These are phyloP conservation scores for Flaveria trinervia DNA, from an alignment of 129 eudicot genomes.

Conservation along the genomic window DNA sequence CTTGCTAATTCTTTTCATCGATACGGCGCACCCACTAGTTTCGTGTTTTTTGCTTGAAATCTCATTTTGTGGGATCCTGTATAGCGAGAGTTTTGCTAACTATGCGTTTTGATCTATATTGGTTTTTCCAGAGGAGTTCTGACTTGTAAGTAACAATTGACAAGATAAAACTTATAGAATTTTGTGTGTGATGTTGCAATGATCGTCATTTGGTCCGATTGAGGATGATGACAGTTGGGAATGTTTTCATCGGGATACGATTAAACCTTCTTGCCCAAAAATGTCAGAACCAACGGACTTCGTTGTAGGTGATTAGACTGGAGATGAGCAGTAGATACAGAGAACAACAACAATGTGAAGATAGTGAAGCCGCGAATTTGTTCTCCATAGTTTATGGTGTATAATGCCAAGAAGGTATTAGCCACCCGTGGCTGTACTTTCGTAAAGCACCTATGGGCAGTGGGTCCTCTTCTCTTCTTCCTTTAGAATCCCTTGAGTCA, in stretches of 20 bases:
- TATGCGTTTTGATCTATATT: slow-evolving; percentile 14
- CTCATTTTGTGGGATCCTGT: slow-evolving; percentile 13
- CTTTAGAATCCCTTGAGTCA: no score
- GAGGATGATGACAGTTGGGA: no score
- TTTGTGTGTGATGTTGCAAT: slow-evolving; percentile 21
- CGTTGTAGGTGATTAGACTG: no score
- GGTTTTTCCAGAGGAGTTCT: slow-evolving; percentile 4
- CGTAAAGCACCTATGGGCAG: no score
- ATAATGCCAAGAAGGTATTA: no score
- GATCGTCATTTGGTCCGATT: background rate
- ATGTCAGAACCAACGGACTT: no score
- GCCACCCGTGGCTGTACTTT: no score
- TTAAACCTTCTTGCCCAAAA: no score
- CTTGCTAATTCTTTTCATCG: slow-evolving; percentile 3
- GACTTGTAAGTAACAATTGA: slow-evolving; percentile 40
- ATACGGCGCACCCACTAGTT: slow-evolving; percentile 9
- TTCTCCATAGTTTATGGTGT: slow-evolving; percentile 6
- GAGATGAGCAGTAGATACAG: no score
- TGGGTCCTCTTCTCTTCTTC: no score
- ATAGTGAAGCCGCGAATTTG: background rate
- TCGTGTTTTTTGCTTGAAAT: slow-evolving; percentile 30
- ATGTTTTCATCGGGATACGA: no score
- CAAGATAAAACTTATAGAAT: slow-evolving; percentile 36
- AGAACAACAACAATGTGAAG: no score
- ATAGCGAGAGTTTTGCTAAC: slow-evolving; percentile 25